Conservation (phyloP, 345 rosid genomes). For the Toxicodendron radicans region DNA sequence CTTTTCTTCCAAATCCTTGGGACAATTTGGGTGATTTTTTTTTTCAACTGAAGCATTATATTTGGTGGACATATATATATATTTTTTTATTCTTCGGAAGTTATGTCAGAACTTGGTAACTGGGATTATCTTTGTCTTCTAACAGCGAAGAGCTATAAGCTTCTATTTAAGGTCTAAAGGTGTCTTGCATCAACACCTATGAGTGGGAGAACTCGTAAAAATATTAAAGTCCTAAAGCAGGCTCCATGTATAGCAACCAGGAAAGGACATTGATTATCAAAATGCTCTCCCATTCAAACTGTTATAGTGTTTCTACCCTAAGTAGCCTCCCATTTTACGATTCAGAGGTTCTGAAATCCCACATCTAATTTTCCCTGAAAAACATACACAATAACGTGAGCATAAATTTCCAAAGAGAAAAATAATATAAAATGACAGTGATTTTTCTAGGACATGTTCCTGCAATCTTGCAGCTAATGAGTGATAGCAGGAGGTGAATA, state of each 20-base stretch:
- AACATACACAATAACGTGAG: not conserved
- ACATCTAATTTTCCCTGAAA: not conserved
- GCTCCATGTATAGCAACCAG: not conserved
- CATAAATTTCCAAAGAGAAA: not conserved
- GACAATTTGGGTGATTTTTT: not conserved
- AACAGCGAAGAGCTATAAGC: not conserved
- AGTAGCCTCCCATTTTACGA: not conserved
- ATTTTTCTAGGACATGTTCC: not conserved
- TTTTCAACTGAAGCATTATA: not conserved
- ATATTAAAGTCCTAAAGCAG: not conserved
- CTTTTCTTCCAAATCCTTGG: too few relatives aligned
- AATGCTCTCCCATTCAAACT: not conserved
- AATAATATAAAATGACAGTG: too few relatives aligned
- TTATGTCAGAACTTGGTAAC: not conserved
- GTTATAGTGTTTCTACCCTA: not conserved
- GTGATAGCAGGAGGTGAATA: not conserved
- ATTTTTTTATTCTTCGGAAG: not conserved
- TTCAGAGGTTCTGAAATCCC: too few relatives aligned
- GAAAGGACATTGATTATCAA: not conserved
- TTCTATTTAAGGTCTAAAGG: not conserved
- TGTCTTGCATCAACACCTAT: slow-evolving; percentile 2
- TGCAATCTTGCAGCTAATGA: not conserved
- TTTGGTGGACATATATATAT: too few relatives aligned
- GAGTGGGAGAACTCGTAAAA: not conserved
- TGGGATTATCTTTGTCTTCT: too few relatives aligned